Conservation (phyloP, 495 filamentous ascomycete species). For the Penicillium subrubescens region DNA sequence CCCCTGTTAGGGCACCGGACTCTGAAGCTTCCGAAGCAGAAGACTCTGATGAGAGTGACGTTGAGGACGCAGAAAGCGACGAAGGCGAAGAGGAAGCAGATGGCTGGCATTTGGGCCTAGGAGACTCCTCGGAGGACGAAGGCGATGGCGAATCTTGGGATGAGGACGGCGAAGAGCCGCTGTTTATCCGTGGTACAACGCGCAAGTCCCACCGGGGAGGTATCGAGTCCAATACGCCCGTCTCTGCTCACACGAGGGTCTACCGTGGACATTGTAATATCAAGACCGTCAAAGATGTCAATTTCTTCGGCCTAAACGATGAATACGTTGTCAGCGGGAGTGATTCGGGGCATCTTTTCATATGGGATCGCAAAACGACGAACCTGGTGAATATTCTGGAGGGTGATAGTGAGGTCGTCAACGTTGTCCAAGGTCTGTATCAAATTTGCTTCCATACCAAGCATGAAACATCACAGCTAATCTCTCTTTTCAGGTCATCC, state of each 20-base stretch:
- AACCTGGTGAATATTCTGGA: conserved; percentile 69
- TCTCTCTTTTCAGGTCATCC: conserved; percentile 54
- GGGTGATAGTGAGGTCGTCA: conserved; percentile 73
- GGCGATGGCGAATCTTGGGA: conserved; percentile 15
- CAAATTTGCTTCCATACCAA: neutral
- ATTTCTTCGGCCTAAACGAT: conserved; percentile 71
- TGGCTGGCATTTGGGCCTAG: conserved; percentile 25
- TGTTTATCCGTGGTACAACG: neutral
- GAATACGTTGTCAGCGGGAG: conserved; percentile 75
- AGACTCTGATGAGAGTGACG: conserved; percentile 25
- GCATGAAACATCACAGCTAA: neutral
- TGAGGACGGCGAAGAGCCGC: conserved; percentile 1
- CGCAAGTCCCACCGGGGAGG: conserved; percentile 42
- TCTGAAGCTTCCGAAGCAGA: conserved; percentile 23
- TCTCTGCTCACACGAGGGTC: conserved; percentile 56
- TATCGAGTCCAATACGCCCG: conserved; percentile 58
- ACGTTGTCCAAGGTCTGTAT: conserved; percentile 64
- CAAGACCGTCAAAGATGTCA: conserved; percentile 75
- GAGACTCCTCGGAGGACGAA: conserved; percentile 20
- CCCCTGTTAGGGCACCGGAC: neutral
- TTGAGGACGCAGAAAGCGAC: conserved; percentile 25
- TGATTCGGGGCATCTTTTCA: conserved; percentile 71
- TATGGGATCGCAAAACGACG: conserved; percentile 67
- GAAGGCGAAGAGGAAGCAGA: conserved; percentile 35
- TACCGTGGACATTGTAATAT: conserved; percentile 75